Evolutionary conservation across 352 stramenopile genomes (phyloP), one percentile per base, ranked within the genome.

Genomic region (Phytophthora brassicae): DNA sequence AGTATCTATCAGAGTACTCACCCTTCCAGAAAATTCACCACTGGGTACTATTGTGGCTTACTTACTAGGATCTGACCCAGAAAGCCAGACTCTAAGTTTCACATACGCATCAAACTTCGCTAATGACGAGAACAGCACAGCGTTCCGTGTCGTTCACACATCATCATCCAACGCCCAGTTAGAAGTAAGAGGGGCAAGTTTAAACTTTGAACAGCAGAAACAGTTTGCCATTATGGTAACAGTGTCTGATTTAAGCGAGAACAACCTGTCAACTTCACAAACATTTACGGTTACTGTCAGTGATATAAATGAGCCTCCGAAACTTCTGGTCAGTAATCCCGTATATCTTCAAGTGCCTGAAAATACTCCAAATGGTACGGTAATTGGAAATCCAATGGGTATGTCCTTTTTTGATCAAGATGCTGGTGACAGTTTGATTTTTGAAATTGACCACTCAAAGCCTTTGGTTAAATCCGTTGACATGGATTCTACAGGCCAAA

Each of bases 1-100:
- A 13, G 14, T 26, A n/a, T 12, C 22, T 39, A 29, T 69, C 11
- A 56, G 28, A 14, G 44, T 56, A 3, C 16, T 75, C 9, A 8
- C 50, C 3, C 9, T 88, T 6, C n/a, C 55, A 0, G 79, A 88
- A 26, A 86, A 88, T 39, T 17, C 71, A 1, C 63, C 70, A 22
- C 64, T 55, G 35, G 76, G 79, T 26, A 80, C 79, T 4, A 43
- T 84, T 6, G 31, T 88, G 12, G 72, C 59, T 13, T n/a, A 60
- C 2, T 19, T 88, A 2, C 52, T 50, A 44, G 76, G 68, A 2
- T 72, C 60, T 14, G 79, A 88, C 51, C 76, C 79, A 16, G 79
- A 88, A 48, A 88, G 86, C 19, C 60, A 81, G 22, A 81, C 71
- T 1, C 48, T 85, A 0, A 53, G 48, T 13, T 88, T 75, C 33